Evolutionary conservation across 208 protist species (phyloP).

Genomic region (Acanthamoeba castellanii): DNA sequence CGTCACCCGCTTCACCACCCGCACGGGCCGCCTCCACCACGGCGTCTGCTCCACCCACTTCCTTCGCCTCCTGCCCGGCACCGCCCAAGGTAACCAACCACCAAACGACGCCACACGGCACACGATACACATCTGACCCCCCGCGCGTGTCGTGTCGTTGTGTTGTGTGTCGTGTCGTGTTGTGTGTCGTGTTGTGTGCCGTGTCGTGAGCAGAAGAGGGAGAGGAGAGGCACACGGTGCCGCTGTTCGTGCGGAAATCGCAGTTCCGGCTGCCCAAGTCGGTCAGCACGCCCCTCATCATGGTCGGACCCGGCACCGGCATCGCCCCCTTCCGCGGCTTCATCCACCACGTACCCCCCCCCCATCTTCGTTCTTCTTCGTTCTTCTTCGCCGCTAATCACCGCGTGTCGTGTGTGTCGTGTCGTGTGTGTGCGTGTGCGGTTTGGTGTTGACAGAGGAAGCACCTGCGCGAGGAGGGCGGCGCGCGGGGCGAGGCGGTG

Average conservation of each 20-base stretch:
- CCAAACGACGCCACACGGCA: background rate
- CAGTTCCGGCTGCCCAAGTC: constrained; percentile 73
- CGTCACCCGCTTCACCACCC: constrained; percentile 76
- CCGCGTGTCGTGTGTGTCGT: constrained; percentile 71
- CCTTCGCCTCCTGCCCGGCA: constrained; percentile 67
- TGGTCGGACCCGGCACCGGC: constrained; percentile 87
- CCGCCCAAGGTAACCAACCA: background rate
- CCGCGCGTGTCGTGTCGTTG: background rate
- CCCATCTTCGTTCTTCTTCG: too few relatives aligned
- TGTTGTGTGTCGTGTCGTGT: constrained; percentile 61
- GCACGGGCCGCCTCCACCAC: constrained; percentile 68
- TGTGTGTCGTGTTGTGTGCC: too few relatives aligned
- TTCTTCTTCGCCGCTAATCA: too few relatives aligned
- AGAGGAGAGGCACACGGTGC: constrained; percentile 9
- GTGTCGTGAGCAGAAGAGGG: background rate
- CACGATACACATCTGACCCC: constrained; percentile 30
- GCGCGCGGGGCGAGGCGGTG: constrained; percentile 64
- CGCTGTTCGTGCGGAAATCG: constrained; percentile 66
- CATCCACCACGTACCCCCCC: constrained; percentile 76
- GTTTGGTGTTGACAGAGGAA: background rate
- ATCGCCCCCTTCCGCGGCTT: constrained; percentile 85
- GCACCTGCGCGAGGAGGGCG: background rate
- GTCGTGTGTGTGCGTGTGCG: constrained; percentile 77
- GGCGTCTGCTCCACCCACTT: constrained; percentile 83
- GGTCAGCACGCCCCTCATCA: constrained; percentile 77